Conservation (phyloP, 2,329 filamentous ascomycete genomes). For the Colletotrichum magnum region DNA sequence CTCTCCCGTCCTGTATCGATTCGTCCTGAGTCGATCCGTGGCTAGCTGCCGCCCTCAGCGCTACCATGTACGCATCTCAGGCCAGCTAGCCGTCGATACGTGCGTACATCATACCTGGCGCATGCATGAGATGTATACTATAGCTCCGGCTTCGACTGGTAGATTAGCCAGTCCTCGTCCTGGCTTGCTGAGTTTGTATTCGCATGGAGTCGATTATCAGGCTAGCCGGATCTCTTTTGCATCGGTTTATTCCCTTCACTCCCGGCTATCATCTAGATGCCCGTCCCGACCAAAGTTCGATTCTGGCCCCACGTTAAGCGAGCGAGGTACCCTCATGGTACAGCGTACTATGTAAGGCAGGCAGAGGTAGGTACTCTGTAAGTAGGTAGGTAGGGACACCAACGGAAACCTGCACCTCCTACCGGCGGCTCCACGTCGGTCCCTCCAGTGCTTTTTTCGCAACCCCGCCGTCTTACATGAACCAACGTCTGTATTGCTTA, state of each 20-base stretch:
- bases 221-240: slow-evolving; percentile 22
- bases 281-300: neutral
- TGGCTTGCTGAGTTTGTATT: slow-evolving; percentile 1
- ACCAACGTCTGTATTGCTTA: slow-evolving; percentile 16
- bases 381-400: no score
- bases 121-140: slow-evolving; percentile 18
- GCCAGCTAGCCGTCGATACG: slow-evolving; percentile 10
- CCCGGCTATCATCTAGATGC: slow-evolving; percentile 1
- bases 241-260: slow-evolving; percentile 6
- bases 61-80: neutral
- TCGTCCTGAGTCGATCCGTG: slow-evolving; percentile 16
- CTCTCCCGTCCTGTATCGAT: neutral
- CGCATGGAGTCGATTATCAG: neutral
- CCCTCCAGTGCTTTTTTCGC: slow-evolving; percentile 1
- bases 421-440: slow-evolving; percentile 14
- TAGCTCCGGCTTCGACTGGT: slow-evolving; percentile 1
- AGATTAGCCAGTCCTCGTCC: neutral
- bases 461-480: slow-evolving; percentile 30
- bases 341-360: no score
- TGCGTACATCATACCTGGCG: slow-evolving; percentile 13
- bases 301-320: slow-evolving; percentile 5
- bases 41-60: slow-evolving; percentile 12
- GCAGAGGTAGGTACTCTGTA: no score
- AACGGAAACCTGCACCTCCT: slow-evolving; percentile 10
- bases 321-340: no score